These are phyloP conservation scores for Chlorophyllum brunneum DNA, from an alignment of 768 basidiomycete genomes.

Conservation along the genomic window DNA sequence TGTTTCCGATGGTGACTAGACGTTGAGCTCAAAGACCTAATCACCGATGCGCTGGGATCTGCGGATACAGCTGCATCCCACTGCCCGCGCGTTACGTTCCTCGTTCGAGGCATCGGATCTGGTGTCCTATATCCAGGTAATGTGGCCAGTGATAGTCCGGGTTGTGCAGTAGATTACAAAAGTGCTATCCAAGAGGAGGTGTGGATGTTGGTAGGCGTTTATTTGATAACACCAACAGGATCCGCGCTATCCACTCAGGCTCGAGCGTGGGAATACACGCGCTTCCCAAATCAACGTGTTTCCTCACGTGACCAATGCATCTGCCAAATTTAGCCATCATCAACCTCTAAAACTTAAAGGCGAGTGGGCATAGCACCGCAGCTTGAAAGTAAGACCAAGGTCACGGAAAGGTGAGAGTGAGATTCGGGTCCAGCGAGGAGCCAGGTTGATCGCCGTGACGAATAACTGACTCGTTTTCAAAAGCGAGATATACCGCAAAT, in stretches of 20 bases:
- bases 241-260: not conserved
- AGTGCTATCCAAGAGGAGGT: too few species aligned
- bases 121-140: too few species aligned
- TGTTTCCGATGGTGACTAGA: not conserved
- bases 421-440: too few species aligned
- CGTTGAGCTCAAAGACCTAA: conserved; percentile 2
- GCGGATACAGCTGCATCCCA: conserved; percentile 21
- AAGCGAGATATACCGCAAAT: too few species aligned
- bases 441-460: too few species aligned
- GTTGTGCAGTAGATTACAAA: too few species aligned
- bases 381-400: too few species aligned
- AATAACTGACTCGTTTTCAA: too few species aligned
- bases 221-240: not conserved
- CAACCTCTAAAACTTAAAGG: too few species aligned
- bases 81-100: conserved; percentile 25
- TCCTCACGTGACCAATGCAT: conserved; percentile 1
- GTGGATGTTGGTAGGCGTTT: too few species aligned
- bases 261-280: conserved; percentile 4
- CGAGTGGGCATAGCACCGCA: too few species aligned
- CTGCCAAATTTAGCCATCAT: not conserved
- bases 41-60: conserved; percentile 12
- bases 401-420: too few species aligned
- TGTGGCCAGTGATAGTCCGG: not conserved
- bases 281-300: conserved; percentile 7
- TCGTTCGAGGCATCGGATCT: conserved; percentile 29